These are phyloP conservation scores for Acidiella bohemica DNA, from an alignment of 495 filamentous ascomycete species.

Conservation along the genomic window DNA sequence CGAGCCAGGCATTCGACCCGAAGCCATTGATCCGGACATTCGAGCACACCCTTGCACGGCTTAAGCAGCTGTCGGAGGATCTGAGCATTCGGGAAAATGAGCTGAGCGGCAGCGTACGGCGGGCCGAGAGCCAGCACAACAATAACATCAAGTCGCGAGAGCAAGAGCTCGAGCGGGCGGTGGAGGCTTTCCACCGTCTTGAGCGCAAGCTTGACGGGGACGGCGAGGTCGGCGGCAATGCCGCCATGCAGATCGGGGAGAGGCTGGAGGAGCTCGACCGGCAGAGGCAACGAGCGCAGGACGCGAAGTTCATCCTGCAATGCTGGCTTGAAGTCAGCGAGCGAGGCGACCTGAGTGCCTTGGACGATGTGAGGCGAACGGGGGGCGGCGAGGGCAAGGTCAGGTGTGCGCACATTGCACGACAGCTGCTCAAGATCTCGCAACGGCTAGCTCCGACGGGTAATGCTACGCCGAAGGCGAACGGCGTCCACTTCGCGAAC, in stretches of 20 bases:
- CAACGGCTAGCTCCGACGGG: conserved; percentile 58
- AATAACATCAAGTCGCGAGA: conserved; percentile 75
- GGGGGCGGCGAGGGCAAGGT: conserved; percentile 77
- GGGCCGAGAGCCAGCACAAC: conserved; percentile 83
- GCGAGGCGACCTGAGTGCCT: conserved; percentile 58
- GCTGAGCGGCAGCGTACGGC: conserved; percentile 70
- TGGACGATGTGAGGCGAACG: conserved; percentile 68
- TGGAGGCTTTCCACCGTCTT: conserved; percentile 77
- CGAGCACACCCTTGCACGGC: conserved; percentile 68
- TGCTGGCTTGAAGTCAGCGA: conserved; percentile 93
- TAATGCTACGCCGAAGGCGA: conserved; percentile 31
- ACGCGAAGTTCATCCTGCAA: conserved; percentile 87
- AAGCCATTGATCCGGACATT: conserved; percentile 95
- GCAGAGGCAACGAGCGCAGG: conserved; percentile 75
- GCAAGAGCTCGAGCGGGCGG: conserved; percentile 76
- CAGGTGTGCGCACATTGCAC: conserved; percentile 75
- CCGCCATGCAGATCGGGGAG: conserved; percentile 90
- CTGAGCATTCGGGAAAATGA: conserved; percentile 80
- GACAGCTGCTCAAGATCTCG: conserved; percentile 77
- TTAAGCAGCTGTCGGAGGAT: conserved; percentile 71
- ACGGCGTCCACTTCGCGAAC: conserved; percentile 28
- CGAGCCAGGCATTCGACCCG: conserved; percentile 65
- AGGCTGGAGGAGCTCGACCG: conserved; percentile 85
- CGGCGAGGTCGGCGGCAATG: conserved; percentile 56
- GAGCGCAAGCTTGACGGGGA: conserved; percentile 56